Evolutionary conservation across 2,329 filamentous ascomycete species (phyloP).

Genomic region (Davidsoniella eucalypti): DNA sequence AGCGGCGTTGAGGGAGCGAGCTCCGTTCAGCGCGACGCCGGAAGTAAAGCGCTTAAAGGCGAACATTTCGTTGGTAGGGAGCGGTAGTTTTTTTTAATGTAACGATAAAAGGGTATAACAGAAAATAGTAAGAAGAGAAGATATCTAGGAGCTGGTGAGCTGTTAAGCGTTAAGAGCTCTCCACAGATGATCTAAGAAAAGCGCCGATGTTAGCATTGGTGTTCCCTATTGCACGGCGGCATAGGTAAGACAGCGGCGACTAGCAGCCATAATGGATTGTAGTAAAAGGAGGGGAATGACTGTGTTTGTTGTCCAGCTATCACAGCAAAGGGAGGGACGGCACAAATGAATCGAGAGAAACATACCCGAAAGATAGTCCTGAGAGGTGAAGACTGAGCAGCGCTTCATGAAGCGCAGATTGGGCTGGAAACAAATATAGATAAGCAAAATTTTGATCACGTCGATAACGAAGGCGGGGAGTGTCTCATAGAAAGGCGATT

Average conservation of each 20-base stretch:
- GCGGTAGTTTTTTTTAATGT: slow-evolving; percentile 4
- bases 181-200: slow-evolving; percentile 25
- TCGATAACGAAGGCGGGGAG: neutral
- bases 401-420: slow-evolving; percentile 67
- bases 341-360: slow-evolving; percentile 14
- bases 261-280: neutral
- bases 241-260: neutral
- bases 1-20: slow-evolving; percentile 23
- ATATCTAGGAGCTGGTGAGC: slow-evolving; percentile 13
- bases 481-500: slow-evolving; percentile 13
- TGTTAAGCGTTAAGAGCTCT: slow-evolving; percentile 19
- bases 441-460: slow-evolving; percentile 14
- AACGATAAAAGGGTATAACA: slow-evolving; percentile 1
- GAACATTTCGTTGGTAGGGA: slow-evolving; percentile 9
- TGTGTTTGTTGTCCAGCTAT: slow-evolving; percentile 7
- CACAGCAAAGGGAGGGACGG: slow-evolving; percentile 4
- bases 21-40: slow-evolving; percentile 19
- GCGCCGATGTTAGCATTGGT: slow-evolving; percentile 8
- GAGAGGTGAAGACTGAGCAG: slow-evolving; percentile 72
- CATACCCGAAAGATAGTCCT: slow-evolving; percentile 68
- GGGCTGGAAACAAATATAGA: slow-evolving; percentile 21
- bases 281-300: neutral
- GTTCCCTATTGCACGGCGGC: neutral
- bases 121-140: slow-evolving; percentile 14
- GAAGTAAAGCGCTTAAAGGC: slow-evolving; percentile 31